phyloP scores from a whole-genome alignment of 1,139 yeast genomes.

The Meyerozyma athensensis region DNA sequence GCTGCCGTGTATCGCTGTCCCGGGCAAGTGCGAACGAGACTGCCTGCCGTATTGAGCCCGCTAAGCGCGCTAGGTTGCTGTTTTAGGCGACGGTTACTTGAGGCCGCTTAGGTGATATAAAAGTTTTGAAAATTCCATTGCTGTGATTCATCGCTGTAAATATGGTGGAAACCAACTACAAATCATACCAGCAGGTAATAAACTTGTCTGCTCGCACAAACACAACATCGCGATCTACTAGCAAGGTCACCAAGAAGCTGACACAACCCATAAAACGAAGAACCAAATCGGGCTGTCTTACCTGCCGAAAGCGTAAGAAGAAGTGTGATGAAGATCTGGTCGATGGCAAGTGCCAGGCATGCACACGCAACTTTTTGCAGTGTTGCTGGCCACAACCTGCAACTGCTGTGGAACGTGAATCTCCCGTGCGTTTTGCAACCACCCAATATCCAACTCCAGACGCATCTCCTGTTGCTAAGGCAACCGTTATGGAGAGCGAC shows the following conservation, averaged over 20 bases:
- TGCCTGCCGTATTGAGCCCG: background rate
- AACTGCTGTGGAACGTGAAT: background rate
- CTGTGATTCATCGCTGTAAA: background rate
- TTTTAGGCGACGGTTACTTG: background rate
- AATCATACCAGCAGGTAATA: conserved; percentile 40
- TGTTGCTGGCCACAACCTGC: conserved; percentile 28
- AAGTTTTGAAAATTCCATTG: background rate
- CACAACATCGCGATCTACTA: conserved; percentile 4
- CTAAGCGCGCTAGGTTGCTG: conserved; percentile 1
- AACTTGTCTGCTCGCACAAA: conserved; percentile 26
- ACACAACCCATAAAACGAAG: conserved; percentile 23
- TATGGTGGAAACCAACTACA: conserved; percentile 21
- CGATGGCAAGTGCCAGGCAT: conserved; percentile 45
- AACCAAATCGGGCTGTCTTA: conserved; percentile 72
- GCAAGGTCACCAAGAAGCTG: conserved; percentile 8
- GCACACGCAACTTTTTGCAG: conserved; percentile 43
- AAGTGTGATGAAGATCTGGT: conserved; percentile 62
- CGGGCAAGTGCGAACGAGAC: background rate
- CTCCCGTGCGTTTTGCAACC: background rate
- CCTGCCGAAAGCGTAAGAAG: conserved; percentile 67
- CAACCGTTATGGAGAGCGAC: background rate
- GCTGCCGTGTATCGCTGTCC: background rate
- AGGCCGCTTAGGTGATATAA: background rate
- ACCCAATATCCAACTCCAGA: conserved; percentile 1
- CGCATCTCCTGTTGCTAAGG: background rate